phyloP scores from a whole-genome alignment of 345 rosid genomes.

The Rhodomyrtus tomentosa region DNA sequence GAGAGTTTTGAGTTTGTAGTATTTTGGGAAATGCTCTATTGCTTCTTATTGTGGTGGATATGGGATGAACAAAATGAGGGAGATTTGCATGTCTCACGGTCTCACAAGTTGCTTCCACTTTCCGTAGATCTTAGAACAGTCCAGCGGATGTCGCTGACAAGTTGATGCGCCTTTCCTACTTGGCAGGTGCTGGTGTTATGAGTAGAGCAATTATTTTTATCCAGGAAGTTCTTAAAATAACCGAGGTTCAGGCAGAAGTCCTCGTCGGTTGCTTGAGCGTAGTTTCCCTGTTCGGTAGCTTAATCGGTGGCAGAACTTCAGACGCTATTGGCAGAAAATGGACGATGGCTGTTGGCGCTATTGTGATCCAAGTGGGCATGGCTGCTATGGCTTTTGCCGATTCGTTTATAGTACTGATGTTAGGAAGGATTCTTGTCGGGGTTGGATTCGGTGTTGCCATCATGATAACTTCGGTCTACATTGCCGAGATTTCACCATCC shows the following conservation, averaged over 20 bases:
- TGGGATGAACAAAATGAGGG: no score
- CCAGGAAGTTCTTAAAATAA: conserved; percentile 64
- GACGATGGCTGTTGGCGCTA: conserved; percentile 86
- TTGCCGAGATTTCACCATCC: conserved; percentile 76
- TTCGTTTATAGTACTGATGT: conserved; percentile 49
- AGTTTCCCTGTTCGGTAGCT: conserved; percentile 78
- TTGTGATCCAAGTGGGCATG: conserved; percentile 60
- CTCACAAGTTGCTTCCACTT: no score
- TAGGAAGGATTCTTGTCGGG: conserved; percentile 66
- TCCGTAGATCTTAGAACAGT: not conserved
- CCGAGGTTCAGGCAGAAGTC: conserved; percentile 70
- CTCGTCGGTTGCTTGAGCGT: conserved; percentile 70
- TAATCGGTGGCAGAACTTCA: conserved; percentile 75
- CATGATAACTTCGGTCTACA: conserved; percentile 75
- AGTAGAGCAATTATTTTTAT: conserved; percentile 91
- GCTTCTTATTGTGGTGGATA: no score
- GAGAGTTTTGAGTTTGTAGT: no score
- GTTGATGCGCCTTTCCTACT: not conserved
- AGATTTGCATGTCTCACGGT: no score
- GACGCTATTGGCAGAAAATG: conserved; percentile 77
- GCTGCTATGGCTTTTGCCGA: conserved; percentile 68
- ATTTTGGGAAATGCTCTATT: no score
- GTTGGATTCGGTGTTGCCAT: conserved; percentile 68
- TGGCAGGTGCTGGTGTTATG: conserved; percentile 92
- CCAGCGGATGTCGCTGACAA: not conserved